These are phyloP conservation scores for Fusarium sp. DNA, from an alignment of 2,329 filamentous ascomycete genomes.

Conservation along the genomic window DNA sequence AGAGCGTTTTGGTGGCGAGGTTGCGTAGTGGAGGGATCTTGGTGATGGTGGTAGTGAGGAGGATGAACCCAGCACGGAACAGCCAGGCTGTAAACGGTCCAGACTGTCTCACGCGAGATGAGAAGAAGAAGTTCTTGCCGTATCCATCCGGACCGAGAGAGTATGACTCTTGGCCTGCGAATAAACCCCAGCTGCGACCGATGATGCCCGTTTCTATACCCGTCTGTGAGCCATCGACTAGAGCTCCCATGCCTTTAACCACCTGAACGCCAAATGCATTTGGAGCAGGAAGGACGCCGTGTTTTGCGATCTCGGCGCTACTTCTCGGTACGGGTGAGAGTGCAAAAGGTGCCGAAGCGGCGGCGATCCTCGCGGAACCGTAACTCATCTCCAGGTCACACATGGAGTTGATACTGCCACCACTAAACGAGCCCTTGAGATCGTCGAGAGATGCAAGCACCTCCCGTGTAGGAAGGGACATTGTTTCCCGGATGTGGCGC, in stretches of 20 bases:
- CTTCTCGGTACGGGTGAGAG: not conserved
- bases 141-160: slow-evolving; percentile 1
- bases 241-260: slow-evolving; percentile 1
- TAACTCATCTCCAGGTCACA: slow-evolving; percentile 13
- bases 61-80: slow-evolving; percentile 6
- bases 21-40: slow-evolving; percentile 20
- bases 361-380: not conserved
- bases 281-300: not conserved
- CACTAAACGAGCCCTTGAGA: slow-evolving; percentile 23
- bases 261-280: not conserved
- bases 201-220: slow-evolving; percentile 28
- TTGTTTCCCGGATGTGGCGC: slow-evolving; percentile 11
- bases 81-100: not conserved
- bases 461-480: slow-evolving; percentile 23
- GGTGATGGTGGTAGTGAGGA: slow-evolving; percentile 19
- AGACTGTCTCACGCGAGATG: not conserved
- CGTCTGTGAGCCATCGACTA: slow-evolving; percentile 21
- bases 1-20: slow-evolving; percentile 14
- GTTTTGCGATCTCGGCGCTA: not conserved
- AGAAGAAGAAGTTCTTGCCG: slow-evolving; percentile 1
- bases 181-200: slow-evolving; percentile 33
- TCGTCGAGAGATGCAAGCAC: slow-evolving; percentile 24
- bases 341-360: not conserved
- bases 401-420: slow-evolving; percentile 33
- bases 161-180: not conserved